Percentiles rank a stretch among this genome's conserved stretches.
Conservation (phyloP, 805 yeast species). For the Saccharomycopsis malanga region DNA sequence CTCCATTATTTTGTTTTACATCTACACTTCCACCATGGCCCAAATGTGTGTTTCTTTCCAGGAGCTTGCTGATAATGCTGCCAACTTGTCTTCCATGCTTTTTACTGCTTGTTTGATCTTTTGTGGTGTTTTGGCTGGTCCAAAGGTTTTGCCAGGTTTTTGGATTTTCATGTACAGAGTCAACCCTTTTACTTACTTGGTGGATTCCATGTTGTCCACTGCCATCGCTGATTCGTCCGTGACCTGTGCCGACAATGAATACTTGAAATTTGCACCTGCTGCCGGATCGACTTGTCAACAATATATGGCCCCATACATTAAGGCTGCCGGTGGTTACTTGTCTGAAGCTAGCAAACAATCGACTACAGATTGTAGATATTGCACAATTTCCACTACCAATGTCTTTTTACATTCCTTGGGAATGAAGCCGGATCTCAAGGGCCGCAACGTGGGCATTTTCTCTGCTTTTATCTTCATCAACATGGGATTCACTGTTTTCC, state of each 20-base stretch:
- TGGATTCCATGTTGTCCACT: conserved; percentile 45
- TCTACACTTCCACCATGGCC: conserved; percentile 53
- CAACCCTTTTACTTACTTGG: conserved; percentile 63
- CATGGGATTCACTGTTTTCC: conserved; percentile 34
- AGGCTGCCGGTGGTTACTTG: conserved; percentile 38
- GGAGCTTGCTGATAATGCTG: conserved; percentile 56
- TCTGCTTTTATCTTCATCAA: conserved; percentile 43
- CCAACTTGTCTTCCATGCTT: conserved; percentile 47
- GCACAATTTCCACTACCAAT: conserved; percentile 53
- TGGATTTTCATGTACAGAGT: conserved; percentile 75
- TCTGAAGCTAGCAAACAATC: conserved; percentile 30
- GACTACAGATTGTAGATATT: conserved; percentile 52
- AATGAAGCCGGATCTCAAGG: conserved; percentile 32
- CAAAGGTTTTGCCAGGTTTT: conserved; percentile 57
- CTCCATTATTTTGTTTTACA: conserved; percentile 38
- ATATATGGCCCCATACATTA: conserved; percentile 37
- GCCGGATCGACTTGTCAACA: conserved; percentile 50
- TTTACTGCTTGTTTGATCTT: conserved; percentile 60
- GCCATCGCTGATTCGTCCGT: conserved; percentile 48
- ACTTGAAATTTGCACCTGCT: conserved; percentile 44
- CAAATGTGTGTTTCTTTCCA: conserved; percentile 52
- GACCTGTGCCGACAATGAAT: conserved; percentile 43
- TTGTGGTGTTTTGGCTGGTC: conserved; percentile 70
- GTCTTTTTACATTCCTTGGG: conserved; percentile 40
- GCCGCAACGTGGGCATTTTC: conserved; percentile 57